Base-by-base conservation (phyloP, 805 yeast species). In the Alloascoidea africana region DNA sequence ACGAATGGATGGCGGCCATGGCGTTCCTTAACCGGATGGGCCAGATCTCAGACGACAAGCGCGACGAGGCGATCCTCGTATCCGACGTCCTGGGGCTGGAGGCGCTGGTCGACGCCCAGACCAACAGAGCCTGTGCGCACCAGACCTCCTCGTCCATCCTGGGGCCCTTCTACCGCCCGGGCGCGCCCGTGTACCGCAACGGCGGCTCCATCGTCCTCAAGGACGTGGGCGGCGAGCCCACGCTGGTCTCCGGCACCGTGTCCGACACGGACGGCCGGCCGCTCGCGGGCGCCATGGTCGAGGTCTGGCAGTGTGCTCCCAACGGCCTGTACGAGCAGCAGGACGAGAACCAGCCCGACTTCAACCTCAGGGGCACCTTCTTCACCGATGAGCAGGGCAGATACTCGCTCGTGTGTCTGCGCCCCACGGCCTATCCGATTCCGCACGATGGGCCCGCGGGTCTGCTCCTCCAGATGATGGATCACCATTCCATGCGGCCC, bases 371-470 rank as follows among this genome's bases (percentile, higher is more conserved):
- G 38, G 62, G 62, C 11, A 53, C 56, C 18, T 49, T 50, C 44
- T 41, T 39, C 38, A 46, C 61, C 2, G 51, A 49, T 36, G 35
- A 37, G 13, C 43, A 46, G 17, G 59, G 62, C 5, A 38, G 42
- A 19, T 57, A 49, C 41, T 39, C 46, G 15, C 48, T 56, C 23
- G 45, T 44, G 19, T 56, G 60, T 33, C 44, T 56, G 37, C 48
- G 47, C 34, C 64, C 64, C 14, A 55, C 54, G 8, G 48, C 63
- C 16, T 59, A 59, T 38, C 63, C 62, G 16, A 59, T 59, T 34
- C 63, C 63, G 11, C 50, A 50, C 42, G 63, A 59, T 44, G 64
- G 64, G 4, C 64, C 63, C 4, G 63, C 55, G 5, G 63, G 63
- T 11, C 41, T 48, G 30, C 39, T 59, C 38, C 47, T 59, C 17